phyloP scores from a whole-genome alignment of 352 stramenopile species.

The Pythium inflatum region DNA sequence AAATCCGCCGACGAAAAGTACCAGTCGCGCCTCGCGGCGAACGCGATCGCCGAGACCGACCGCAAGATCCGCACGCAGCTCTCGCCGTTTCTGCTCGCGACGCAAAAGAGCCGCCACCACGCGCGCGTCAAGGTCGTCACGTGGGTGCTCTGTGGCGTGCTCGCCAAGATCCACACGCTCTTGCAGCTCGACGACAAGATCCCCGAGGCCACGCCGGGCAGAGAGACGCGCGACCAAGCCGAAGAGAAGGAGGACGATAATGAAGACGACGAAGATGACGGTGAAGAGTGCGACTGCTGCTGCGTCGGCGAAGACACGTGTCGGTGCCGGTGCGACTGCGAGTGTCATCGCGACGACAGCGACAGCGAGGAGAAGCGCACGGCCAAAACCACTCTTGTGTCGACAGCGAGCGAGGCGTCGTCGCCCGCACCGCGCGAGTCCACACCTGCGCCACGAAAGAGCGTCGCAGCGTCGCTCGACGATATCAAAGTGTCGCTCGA shows the following conservation, averaged over 20 bases:
- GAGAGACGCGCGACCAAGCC: background rate
- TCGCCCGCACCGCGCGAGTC: conserved; percentile 21
- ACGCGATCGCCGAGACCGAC: conserved; percentile 76
- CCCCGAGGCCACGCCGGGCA: conserved; percentile 36
- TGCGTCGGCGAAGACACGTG: conserved; percentile 45
- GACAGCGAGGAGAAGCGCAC: conserved; percentile 40
- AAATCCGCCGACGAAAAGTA: conserved; percentile 47
- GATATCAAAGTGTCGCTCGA: conserved; percentile 13
- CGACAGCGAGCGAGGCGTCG: background rate
- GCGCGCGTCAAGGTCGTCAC: conserved; percentile 85
- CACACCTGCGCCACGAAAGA: conserved; percentile 26
- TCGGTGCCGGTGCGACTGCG: conserved; percentile 62
- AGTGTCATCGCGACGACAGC: conserved; percentile 73
- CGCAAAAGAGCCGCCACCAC: conserved; percentile 79
- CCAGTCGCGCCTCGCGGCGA: conserved; percentile 58
- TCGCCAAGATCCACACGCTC: conserved; percentile 83
- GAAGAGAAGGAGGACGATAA: conserved; percentile 23
- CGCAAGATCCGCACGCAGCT: conserved; percentile 80
- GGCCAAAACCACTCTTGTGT: conserved; percentile 21
- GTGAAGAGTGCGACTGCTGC: conserved; percentile 58
- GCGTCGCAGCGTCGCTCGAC: conserved; percentile 4
- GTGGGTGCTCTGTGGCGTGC: conserved; percentile 85
- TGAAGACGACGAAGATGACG: conserved; percentile 32
- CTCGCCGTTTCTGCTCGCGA: conserved; percentile 69
- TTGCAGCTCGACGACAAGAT: conserved; percentile 75